These are phyloP conservation scores for Penicillium sp. DNA, from an alignment of 2,329 filamentous ascomycete species.

Conservation along the genomic window DNA sequence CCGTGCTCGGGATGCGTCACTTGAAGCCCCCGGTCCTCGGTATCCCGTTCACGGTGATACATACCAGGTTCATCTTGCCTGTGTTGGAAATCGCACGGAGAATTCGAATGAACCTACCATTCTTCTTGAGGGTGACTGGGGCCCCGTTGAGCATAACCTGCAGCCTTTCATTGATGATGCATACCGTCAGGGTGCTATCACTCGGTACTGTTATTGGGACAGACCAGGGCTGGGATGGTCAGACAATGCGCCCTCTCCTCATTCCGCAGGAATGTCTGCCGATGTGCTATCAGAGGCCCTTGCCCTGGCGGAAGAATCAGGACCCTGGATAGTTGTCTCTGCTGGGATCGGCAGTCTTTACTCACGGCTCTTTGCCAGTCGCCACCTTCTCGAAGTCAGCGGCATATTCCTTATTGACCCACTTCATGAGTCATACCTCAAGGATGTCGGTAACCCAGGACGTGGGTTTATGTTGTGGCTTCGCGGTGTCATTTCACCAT, in stretches of 20 bases:
- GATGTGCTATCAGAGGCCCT: constrained; percentile 85
- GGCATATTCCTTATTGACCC: constrained; percentile 84
- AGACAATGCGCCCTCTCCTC: constrained; percentile 88
- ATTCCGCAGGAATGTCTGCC: constrained; percentile 88
- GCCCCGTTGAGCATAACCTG: constrained; percentile 71
- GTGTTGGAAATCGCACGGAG: constrained; percentile 64
- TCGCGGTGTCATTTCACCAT: constrained; percentile 76
- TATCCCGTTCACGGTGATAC: constrained; percentile 79
- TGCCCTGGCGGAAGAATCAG: constrained; percentile 70
- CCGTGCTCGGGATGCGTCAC: constrained; percentile 70
- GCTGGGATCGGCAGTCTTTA: constrained; percentile 85
- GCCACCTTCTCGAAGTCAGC: constrained; percentile 68
- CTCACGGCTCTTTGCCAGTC: constrained; percentile 82
- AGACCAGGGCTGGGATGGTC: constrained; percentile 83
- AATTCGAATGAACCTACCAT: constrained; percentile 65
- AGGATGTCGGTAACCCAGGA: constrained; percentile 58
- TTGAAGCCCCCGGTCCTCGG: constrained; percentile 67
- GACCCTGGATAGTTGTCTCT: constrained; percentile 83
- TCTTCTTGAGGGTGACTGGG: constrained; percentile 77
- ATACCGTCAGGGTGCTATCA: constrained; percentile 73
- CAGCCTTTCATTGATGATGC: constrained; percentile 74
- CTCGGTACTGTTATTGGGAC: constrained; percentile 91
- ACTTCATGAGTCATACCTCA: constrained; percentile 79
- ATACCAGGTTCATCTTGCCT: constrained; percentile 83
- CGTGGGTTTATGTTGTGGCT: constrained; percentile 84